A percentile compares a stretch with the other conserved stretches of the same genome.
Conservation (phyloP, 23 red algal genomes). For the Pyropia yezoensis region DNA sequence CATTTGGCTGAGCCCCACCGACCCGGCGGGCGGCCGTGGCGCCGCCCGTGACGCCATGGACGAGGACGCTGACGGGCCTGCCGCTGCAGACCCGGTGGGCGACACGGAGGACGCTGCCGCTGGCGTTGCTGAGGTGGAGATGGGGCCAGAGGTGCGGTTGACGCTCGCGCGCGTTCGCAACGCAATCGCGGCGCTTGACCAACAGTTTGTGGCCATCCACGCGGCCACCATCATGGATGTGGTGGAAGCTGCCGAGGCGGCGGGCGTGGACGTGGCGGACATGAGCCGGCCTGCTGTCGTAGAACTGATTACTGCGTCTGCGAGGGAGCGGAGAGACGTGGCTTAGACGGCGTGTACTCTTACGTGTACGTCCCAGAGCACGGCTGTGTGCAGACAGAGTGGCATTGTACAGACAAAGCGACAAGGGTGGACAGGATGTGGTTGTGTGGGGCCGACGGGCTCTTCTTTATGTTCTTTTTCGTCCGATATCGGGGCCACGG, state of each 20-base stretch:
- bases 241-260: constrained; percentile 10
- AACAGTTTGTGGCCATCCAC: constrained; percentile 66
- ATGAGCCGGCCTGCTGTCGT: constrained; percentile 41
- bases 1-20: constrained; percentile 52
- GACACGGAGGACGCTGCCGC: neutral
- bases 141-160: constrained; percentile 6
- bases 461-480: too few relatives aligned
- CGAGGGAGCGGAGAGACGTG: constrained; percentile 30
- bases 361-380: too few relatives aligned
- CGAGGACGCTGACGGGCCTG: neutral
- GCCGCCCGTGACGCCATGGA: neutral
- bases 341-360: neutral
- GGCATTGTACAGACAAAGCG: too few relatives aligned
- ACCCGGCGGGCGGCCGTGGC: neutral
- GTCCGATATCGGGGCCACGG: too few relatives aligned
- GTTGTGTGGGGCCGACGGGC: too few relatives aligned
- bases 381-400: too few relatives aligned
- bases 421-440: too few relatives aligned
- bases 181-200: constrained; percentile 56
- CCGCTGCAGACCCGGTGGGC: constrained; percentile 5
- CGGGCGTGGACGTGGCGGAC: constrained; percentile 24
- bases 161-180: constrained; percentile 57
- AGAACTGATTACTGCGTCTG: constrained; percentile 22
- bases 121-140: constrained; percentile 2
- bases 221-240: constrained; percentile 72